Percentiles rank a stretch among this genome's conserved stretches.
Evolutionary conservation across 2,329 filamentous ascomycete species (phyloP).

Genomic region (Aspergillus jensenii): DNA sequence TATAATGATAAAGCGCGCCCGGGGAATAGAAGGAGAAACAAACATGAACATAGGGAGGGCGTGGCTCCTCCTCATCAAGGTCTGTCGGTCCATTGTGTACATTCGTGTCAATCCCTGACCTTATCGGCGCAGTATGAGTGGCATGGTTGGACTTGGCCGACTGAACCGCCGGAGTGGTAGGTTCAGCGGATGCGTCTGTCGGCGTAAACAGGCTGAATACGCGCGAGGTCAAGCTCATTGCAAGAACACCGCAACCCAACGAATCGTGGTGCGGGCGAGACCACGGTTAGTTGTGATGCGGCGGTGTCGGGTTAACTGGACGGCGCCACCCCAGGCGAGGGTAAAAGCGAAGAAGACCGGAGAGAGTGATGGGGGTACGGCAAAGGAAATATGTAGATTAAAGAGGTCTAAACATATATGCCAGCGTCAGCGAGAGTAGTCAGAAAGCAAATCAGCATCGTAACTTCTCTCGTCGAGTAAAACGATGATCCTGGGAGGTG

Average conservation of each 20-base stretch:
- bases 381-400: background rate
- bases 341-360: background rate
- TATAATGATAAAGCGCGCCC: background rate
- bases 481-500: background rate
- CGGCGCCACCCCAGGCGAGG: conserved; percentile 13
- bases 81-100: conserved; percentile 40
- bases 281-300: conserved; percentile 27
- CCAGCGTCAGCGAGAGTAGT: conserved; percentile 10
- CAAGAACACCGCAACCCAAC: conserved; percentile 37
- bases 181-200: conserved; percentile 33
- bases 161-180: conserved; percentile 28
- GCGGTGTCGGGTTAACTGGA: conserved; percentile 16
- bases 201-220: conserved; percentile 54
- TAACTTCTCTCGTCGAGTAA: conserved; percentile 5
- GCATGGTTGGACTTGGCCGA: conserved; percentile 27
- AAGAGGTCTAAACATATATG: conserved; percentile 4
- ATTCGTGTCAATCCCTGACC: conserved; percentile 12
- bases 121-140: conserved; percentile 17
- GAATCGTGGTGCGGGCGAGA: conserved; percentile 32
- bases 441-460: conserved; percentile 15
- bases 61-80: conserved; percentile 54
- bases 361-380: background rate
- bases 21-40: conserved; percentile 30
- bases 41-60: conserved; percentile 66
- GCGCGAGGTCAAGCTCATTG: conserved; percentile 60